Base-by-base conservation (phyloP, 2,329 filamentous ascomycete genomes). In the Trichoderma pleuroti region DNA sequence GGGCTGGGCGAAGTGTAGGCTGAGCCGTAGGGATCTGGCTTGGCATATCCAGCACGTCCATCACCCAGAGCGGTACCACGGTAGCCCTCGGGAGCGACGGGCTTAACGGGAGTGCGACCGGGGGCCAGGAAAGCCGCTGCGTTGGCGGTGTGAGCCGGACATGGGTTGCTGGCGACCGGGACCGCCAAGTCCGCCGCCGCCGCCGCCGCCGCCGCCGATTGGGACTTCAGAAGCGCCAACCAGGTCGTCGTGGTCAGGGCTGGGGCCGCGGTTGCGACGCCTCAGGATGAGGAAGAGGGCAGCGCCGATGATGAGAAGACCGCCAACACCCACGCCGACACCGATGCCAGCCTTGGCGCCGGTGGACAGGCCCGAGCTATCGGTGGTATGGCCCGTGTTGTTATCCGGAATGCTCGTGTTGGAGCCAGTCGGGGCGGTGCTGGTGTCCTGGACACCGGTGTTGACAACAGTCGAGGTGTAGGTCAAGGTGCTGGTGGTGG, bases 271-370 rank as follows among this genome's bases (percentile, higher is more conserved):
- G 72, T 78, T 76, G 71, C 81, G 78, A 70, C 76, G 75, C 71
- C 76, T 75, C 65, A 79, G 66, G 72, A 76, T 77, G 73, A 78
- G 77, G 74, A 77, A 79, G 54, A 77, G 39, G 57, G 78, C 68
- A 24, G 71, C 75, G 56, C 70, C 77, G 57, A 82, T 69, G 68
- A 81, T n/a, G 42, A 76, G 72, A 11, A 83, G 76, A 24, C 75
- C 82, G 65, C 73, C 82, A 26, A 82, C 75, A 72, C 78, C 82
- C 21, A 77, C 79, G 64, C 80, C 82, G 26, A 79, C 79, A 67
- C 82, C 82, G 46, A 84, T 84, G 68, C 82, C 82, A 56, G 80
- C 81, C 79, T 84, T 83, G 72, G 82, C 82, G 32, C 82, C 82
- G 8, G 78, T 81, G 1, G 80, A 81, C 11, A 84, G 77, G 5